phyloP scores from a whole-genome alignment of 495 filamentous ascomycete genomes.

The Aspergillus asperescens region DNA sequence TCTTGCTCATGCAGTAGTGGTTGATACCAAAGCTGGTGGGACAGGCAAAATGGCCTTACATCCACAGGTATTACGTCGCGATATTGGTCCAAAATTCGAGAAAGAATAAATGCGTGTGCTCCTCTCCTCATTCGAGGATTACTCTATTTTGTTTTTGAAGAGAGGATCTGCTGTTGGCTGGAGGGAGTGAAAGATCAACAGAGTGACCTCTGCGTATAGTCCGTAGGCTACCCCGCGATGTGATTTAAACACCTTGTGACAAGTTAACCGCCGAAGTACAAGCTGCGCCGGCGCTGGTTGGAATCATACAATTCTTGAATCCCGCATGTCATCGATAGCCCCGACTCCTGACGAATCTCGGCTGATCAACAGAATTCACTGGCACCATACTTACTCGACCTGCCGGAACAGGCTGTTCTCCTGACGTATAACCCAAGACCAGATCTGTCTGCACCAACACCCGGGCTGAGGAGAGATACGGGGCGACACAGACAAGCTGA shows the following conservation, averaged over 20 bases:
- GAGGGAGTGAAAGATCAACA: conserved; percentile 11
- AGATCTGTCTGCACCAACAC: no score
- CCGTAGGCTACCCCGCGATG: conserved; percentile 11
- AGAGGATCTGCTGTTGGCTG: conserved; percentile 2
- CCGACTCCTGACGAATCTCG: no score
- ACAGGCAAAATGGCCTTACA: background rate
- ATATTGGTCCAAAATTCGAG: background rate
- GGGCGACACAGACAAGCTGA: no score
- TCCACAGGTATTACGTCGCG: background rate
- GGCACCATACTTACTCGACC: no score
- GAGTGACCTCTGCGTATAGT: background rate
- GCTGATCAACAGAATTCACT: no score
- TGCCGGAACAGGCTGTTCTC: no score
- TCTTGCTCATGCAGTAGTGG: conserved; percentile 3
- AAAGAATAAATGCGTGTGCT: background rate
- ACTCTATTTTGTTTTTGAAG: background rate
- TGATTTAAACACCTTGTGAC: conserved; percentile 18
- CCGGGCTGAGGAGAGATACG: no score
- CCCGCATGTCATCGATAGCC: background rate
- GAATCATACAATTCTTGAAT: background rate
- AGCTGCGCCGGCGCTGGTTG: background rate
- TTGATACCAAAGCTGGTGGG: background rate
- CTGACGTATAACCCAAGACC: no score
- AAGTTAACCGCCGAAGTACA: conserved; percentile 7
- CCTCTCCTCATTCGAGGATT: background rate